A percentile compares a stretch with the other conserved stretches of the same genome.
Conservation (phyloP, 2,329 filamentous ascomycete genomes). For the Fusarium hainanense region DNA sequence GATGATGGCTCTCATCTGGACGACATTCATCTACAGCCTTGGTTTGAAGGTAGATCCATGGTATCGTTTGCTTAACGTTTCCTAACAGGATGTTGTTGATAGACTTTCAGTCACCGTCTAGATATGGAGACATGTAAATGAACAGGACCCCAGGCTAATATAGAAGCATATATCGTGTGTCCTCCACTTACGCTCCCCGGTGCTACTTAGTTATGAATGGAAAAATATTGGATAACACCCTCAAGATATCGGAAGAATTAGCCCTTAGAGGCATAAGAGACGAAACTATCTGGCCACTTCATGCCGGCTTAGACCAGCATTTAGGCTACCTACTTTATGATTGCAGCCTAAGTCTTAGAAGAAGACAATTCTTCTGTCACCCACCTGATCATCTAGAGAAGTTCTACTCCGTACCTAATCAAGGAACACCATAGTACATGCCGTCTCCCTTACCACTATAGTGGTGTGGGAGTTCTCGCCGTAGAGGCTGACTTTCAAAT, state of each 20-base stretch:
- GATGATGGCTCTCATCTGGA: slow-evolving; percentile 54
- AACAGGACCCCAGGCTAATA: neutral
- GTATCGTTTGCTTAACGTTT: slow-evolving; percentile 19
- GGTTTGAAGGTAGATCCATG: slow-evolving; percentile 33
- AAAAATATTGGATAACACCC: neutral
- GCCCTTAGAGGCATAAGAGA: neutral
- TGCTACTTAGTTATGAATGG: neutral
- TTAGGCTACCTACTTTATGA: neutral
- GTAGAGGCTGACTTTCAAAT: neutral
- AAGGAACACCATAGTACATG: neutral
- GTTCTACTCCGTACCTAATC: neutral
- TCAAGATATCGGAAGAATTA: no score
- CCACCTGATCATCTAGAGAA: no score
- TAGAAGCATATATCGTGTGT: neutral
- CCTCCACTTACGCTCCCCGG: neutral
- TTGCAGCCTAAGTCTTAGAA: neutral
- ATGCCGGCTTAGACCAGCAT: neutral
- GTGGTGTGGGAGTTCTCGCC: neutral
- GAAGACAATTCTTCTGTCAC: no score
- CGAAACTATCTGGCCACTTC: neutral
- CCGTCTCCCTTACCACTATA: neutral
- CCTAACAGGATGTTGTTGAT: neutral
- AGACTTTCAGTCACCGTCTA: neutral
- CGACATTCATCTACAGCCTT: slow-evolving; percentile 40
- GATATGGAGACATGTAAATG: neutral